phyloP scores from a whole-genome alignment of 805 yeast genomes.

The Saturnispora galanensis region DNA sequence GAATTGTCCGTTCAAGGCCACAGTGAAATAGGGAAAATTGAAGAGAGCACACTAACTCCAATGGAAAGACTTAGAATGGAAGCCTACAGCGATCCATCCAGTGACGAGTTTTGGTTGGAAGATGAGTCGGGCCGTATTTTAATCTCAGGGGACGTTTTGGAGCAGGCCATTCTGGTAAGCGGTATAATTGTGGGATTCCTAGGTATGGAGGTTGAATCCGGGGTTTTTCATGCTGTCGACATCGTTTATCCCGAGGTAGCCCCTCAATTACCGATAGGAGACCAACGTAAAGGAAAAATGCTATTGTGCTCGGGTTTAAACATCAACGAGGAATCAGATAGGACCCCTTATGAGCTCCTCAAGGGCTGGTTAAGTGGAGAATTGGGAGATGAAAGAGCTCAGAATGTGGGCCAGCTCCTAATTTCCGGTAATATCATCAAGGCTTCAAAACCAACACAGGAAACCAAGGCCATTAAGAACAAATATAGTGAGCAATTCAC shows the following conservation, averaged over 20 bases:
- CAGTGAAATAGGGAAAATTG: slow-evolving; percentile 25
- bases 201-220: slow-evolving; percentile 79
- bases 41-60: slow-evolving; percentile 13
- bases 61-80: slow-evolving; percentile 25
- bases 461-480: slow-evolving; percentile 24
- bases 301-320: slow-evolving; percentile 74
- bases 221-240: slow-evolving; percentile 77
- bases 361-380: slow-evolving; percentile 68
- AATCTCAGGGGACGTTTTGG: slow-evolving; percentile 52
- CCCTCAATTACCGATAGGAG: slow-evolving; percentile 34
- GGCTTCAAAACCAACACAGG: slow-evolving; percentile 15
- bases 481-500: slow-evolving; percentile 43
- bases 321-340: slow-evolving; percentile 35
- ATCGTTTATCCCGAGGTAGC: slow-evolving; percentile 59
- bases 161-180: slow-evolving; percentile 62
- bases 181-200: slow-evolving; percentile 81
- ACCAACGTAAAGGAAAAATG: slow-evolving; percentile 31
- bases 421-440: slow-evolving; percentile 63
- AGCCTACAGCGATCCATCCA: slow-evolving; percentile 44
- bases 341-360: slow-evolving; percentile 44
- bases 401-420: slow-evolving; percentile 13
- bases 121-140: slow-evolving; percentile 88
- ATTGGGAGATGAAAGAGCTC: slow-evolving; percentile 26
- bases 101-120: slow-evolving; percentile 65
- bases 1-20: slow-evolving; percentile 46